Percentiles rank a stretch among this genome's conserved stretches.
Evolutionary conservation across 2,329 filamentous ascomycete species (phyloP).

Genomic region (Acephala macrosclerotiorum): DNA sequence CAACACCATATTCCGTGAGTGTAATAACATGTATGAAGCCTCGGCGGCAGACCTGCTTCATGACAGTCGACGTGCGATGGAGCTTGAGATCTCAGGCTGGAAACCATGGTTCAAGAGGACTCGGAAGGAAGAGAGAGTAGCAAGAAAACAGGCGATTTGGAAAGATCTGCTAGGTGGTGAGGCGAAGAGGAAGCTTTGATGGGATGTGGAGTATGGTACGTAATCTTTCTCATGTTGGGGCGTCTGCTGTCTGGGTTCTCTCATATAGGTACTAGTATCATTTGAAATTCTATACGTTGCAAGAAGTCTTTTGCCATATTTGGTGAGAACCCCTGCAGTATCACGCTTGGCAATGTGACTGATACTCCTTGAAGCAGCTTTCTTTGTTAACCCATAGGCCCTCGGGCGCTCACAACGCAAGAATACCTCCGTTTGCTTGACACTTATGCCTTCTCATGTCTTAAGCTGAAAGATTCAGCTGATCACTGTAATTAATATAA

Average conservation of each 20-base stretch:
- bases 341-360: too few species aligned
- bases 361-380: too few species aligned
- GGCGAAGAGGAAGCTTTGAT: background rate
- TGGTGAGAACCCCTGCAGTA: background rate
- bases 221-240: background rate
- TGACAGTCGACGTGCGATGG: background rate
- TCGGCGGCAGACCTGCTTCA: conserved; percentile 21
- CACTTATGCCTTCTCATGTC: too few species aligned
- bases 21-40: conserved; percentile 7
- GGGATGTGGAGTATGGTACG: background rate
- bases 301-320: background rate
- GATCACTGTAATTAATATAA: too few species aligned
- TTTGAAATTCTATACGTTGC: background rate
- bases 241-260: background rate
- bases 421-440: too few species aligned
- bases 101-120: conserved; percentile 16
- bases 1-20: background rate
- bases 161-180: conserved; percentile 13
- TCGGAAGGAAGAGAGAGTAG: conserved; percentile 16
- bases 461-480: too few species aligned
- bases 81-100: conserved; percentile 5
- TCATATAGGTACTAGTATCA: background rate
- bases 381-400: too few species aligned
- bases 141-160: conserved; percentile 27
- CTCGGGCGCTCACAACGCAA: too few species aligned